phyloP scores from a whole-genome alignment of 352 stramenopile genomes.

The Blastocystis sp. region DNA sequence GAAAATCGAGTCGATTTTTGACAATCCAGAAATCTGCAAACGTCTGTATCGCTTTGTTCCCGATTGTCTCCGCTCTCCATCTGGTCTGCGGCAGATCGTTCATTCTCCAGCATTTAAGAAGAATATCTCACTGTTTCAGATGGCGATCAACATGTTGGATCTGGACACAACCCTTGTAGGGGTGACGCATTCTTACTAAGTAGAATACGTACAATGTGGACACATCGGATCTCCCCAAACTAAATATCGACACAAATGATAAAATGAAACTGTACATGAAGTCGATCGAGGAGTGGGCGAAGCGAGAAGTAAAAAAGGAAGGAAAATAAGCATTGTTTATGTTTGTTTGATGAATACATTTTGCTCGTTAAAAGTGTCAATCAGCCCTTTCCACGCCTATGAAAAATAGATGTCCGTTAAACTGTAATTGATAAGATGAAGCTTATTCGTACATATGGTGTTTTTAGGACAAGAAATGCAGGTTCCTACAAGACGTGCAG shows the following conservation, averaged over 20 bases:
- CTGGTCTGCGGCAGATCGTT: not conserved
- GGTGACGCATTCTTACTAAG: no score
- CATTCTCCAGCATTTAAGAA: not conserved
- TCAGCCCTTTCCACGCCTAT: not conserved
- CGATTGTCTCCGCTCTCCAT: not conserved
- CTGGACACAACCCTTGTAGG: not conserved
- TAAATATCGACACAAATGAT: not conserved
- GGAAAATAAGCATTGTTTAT: not conserved
- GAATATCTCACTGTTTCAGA: conserved; percentile 37
- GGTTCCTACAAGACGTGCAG: not conserved
- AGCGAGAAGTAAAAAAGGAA: conserved; percentile 22
- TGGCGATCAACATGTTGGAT: not conserved
- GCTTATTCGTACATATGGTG: not conserved
- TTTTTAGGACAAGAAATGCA: not conserved
- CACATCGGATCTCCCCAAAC: not conserved
- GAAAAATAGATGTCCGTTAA: not conserved
- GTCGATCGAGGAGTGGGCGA: conserved; percentile 21
- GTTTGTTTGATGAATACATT: not conserved
- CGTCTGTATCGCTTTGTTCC: conserved; percentile 28
- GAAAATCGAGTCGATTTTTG: not conserved
- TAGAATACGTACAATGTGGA: conserved; percentile 30
- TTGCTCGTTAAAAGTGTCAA: not conserved
- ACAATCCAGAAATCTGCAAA: conserved; percentile 37
- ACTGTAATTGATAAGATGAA: not conserved
- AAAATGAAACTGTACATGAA: not conserved